Base-by-base conservation (phyloP, 768 basidiomycete genomes). In the Trichaptum fuscoviolaceum region DNA sequence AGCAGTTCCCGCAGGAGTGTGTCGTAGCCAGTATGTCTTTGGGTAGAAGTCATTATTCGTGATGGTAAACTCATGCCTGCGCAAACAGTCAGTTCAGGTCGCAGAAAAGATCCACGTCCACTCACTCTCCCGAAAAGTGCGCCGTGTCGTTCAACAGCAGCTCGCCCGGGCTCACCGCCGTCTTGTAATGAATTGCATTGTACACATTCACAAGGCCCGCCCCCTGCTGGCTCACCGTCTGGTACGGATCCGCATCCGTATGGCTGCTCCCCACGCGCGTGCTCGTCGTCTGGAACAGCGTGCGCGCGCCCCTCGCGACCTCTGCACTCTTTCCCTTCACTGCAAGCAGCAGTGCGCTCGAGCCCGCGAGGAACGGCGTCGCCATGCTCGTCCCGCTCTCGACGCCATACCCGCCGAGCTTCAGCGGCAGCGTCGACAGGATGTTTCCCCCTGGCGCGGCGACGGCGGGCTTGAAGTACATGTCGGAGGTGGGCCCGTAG, bases 121-220 rank as follows among this genome's bases (percentile, higher is more conserved):
- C 82, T 68, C 71, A 84, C 83, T 71, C 61, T 35, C 75, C 73
- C 62, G 77, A 74, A 73, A 85, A 84, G 71, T 87, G 77, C 7
- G 83, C 80, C 3, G 88, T 89, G 71, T 89, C 88, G 69, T 91
- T 90, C 57, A 88, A 74, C 52, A 84, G 69, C 23, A 90, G 76
- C 71, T 88, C 82, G 18, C 82, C 80, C 5, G 86, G 87, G 5
- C 82, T 80, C 27, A 90, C 75, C 52, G 83, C 71, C 3, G 86
- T 83, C 0, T 79, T 81, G 5, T 82, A 76, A 63, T 83, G 80
- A 60, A 90, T 77, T 0, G 88, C 87, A 65, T 83, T 79, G 72
- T 81, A 85, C 15, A 85, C 84, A 66, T 89, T 78, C 64, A 89
- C 77, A 59, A 87, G 70, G 15, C 86, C 86, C 10, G 84, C 81